Evolutionary conservation across 306 rosid species (phyloP), one percentile per base, ranked within the genome.

Genomic region (Trifolium repens): DNA sequence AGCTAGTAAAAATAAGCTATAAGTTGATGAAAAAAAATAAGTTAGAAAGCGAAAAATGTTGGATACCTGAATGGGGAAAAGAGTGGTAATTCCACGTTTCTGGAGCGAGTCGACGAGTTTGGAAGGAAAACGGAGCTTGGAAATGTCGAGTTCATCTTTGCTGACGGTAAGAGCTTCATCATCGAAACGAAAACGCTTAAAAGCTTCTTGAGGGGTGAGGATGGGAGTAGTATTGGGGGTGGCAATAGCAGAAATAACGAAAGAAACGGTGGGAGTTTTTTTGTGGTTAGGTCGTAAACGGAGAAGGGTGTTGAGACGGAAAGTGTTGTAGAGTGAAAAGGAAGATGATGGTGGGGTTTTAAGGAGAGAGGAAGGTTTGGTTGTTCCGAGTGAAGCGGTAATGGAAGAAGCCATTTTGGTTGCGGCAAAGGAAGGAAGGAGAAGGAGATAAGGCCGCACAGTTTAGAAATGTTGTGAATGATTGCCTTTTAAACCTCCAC

Each of bases 201-300:
- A 87, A 10, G 94, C 84, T 80, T 88, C 88, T 79, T 90, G 88
- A 27, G 90, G 67, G 6, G 90, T 83, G 5, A 90, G 85, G 22
- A 90, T 70, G 43, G 96, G 85, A 43, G 97, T 87, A 43, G 97
- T 87, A 53, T 87, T 91, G 4, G 94, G 92, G 8, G 98, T 89
- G 24, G 92, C 96, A 75, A 90, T 82, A 0, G 96, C 96, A 1
- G 91, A 86, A 26, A 85, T 52, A 68, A 71, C 79, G 24, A 84
- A 73, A 10, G 82, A 72, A 16, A 70, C 32, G 1, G 73, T 57
- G 54, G 65, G 79, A 8, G 54, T 77, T 43, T 69, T 77, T 43
- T 69, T 74, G 44, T 73, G 67, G 44, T 15, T 14, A n/a, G 84
- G 74, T 43, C 82, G 85, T 32, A 84, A 46, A 55, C 81, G 85